These are phyloP conservation scores for Sphagnum magellanicum DNA, from an alignment of 228 moss, liverwort and hornwort species.

Conservation along the genomic window DNA sequence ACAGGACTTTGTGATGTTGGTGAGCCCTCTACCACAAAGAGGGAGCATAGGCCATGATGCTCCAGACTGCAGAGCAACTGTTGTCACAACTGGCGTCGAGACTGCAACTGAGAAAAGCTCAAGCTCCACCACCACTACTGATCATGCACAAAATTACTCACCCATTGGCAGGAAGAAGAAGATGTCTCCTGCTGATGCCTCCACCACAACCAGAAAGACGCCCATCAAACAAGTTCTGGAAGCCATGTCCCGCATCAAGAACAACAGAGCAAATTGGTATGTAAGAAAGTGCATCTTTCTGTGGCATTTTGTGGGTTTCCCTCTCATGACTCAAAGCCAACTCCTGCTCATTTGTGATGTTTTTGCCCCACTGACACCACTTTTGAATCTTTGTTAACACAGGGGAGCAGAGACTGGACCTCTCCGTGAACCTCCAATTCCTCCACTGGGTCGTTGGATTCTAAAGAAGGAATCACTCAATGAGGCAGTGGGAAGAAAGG, in stretches of 20 bases:
- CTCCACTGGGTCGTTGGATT: slow-evolving; percentile 1
- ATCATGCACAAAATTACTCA: neutral
- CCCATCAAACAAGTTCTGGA: slow-evolving; percentile 58
- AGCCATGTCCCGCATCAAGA: slow-evolving; percentile 41
- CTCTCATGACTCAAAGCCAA: too few species aligned
- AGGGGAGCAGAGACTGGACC: slow-evolving; percentile 7
- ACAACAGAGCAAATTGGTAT: slow-evolving; percentile 12
- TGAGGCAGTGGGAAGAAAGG: slow-evolving; percentile 1
- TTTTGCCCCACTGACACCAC: too few species aligned
- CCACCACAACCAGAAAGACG: slow-evolving; percentile 26
- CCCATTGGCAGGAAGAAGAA: neutral
- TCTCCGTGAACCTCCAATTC: slow-evolving; percentile 6
- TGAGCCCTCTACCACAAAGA: slow-evolving; percentile 5
- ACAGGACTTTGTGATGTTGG: slow-evolving; percentile 33
- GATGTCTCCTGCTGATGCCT: neutral
- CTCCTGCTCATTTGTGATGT: too few species aligned
- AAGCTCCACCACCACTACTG: too few species aligned
- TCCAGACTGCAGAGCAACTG: slow-evolving; percentile 1
- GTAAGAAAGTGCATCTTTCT: too few species aligned
- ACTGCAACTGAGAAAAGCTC: neutral
- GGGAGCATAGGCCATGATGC: slow-evolving; percentile 5
- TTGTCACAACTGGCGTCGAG: neutral
- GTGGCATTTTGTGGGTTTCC: too few species aligned
- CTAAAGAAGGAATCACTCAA: slow-evolving; percentile 1
- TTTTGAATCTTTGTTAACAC: neutral